These are phyloP conservation scores for Trypanosoma platydactyli DNA, from an alignment of 208 protist species.

Conservation along the genomic window DNA sequence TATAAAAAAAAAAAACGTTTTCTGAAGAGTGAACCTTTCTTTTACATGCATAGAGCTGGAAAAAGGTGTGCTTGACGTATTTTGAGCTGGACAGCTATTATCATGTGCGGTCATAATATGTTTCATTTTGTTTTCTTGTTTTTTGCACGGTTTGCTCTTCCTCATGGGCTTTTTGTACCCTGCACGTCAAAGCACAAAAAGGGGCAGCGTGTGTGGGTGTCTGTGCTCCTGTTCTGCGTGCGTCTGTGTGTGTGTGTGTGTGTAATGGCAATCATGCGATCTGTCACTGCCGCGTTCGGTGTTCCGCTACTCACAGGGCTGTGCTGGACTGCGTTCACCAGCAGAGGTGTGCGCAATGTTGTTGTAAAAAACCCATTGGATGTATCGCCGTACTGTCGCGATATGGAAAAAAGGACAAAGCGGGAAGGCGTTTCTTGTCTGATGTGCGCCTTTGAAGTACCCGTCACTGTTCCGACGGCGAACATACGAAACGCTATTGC, in stretches of 20 bases:
- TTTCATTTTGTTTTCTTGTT: slow-evolving; percentile 7
- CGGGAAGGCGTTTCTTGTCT: slow-evolving; percentile 3
- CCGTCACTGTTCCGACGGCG: slow-evolving; percentile 5
- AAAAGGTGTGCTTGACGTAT: no score
- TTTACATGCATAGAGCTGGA: not conserved
- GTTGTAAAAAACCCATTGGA: slow-evolving; percentile 7
- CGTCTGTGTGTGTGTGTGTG: no score
- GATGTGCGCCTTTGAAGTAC: slow-evolving; percentile 22
- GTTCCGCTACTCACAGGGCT: not conserved
- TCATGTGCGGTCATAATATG: not conserved
- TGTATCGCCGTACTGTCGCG: slow-evolving; percentile 11
- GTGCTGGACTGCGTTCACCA: slow-evolving; percentile 11
- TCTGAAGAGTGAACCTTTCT: not conserved
- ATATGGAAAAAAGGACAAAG: not conserved
- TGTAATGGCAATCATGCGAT: not conserved
- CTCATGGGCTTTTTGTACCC: slow-evolving; percentile 4
- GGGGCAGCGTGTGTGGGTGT: no score
- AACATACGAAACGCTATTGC: slow-evolving; percentile 1
- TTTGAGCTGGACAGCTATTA: not conserved
- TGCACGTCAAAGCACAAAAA: not conserved
- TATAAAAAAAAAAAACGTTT: no score
- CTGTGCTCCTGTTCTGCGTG: no score
- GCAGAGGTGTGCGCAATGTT: slow-evolving; percentile 7
- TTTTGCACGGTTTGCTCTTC: slow-evolving; percentile 2
- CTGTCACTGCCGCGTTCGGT: not conserved